Evolutionary conservation across 768 basidiomycete species (phyloP).

Genomic region (Thelephora aurantiotincta): DNA sequence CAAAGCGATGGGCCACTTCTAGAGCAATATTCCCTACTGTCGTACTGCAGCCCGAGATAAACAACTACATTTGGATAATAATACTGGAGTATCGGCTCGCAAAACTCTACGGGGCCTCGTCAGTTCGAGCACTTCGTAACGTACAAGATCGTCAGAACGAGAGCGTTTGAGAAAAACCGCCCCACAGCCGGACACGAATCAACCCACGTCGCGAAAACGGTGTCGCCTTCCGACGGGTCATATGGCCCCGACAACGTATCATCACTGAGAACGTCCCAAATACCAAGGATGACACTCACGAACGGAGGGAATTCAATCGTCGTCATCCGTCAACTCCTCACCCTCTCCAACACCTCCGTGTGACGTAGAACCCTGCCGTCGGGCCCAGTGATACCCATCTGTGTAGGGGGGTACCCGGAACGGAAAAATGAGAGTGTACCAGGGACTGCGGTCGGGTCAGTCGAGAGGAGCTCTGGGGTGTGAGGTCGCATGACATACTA

Average conservation of each 20-base stretch:
- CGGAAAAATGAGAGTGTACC: constrained; percentile 72
- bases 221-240: constrained; percentile 40
- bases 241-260: constrained; percentile 78
- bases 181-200: constrained; percentile 48
- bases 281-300: constrained; percentile 7
- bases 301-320: constrained; percentile 18
- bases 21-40: no score
- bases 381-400: constrained; percentile 74
- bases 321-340: constrained; percentile 80
- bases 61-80: no score
- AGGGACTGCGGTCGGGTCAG: constrained; percentile 32
- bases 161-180: not conserved
- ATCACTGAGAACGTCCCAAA: constrained; percentile 24
- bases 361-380: constrained; percentile 44
- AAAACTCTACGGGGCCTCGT: no score
- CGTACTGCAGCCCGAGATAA: no score
- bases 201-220: constrained; percentile 35
- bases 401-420: constrained; percentile 68
- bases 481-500: constrained; percentile 43
- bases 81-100: no score
- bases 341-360: constrained; percentile 53
- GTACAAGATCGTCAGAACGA: no score
- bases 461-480: not conserved
- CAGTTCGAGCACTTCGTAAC: no score
- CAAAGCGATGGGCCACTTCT: no score